These are phyloP conservation scores for Fusarium sp. DNA, from an alignment of 2,329 filamentous ascomycete genomes.

Conservation along the genomic window DNA sequence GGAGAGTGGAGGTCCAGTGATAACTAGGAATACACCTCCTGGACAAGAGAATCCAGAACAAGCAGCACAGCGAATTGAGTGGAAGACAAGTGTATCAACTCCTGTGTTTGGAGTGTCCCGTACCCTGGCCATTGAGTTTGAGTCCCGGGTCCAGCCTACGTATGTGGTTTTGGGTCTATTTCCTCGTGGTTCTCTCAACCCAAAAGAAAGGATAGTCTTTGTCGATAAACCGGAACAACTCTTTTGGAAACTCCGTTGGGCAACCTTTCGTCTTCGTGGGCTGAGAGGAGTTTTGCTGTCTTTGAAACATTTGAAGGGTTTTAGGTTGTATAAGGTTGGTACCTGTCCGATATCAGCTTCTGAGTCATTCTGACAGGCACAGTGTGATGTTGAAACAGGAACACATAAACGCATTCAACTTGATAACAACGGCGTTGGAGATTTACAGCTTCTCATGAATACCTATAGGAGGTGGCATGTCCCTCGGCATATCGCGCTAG, in stretches of 20 bases:
- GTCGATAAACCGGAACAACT: background rate
- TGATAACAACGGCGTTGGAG: fast-evolving
- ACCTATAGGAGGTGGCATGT: background rate
- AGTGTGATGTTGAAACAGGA: background rate
- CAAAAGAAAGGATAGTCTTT: background rate
- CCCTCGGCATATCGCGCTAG: fast-evolving
- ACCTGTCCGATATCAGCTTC: fast-evolving
- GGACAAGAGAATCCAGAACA: no score
- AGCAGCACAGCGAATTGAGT: background rate
- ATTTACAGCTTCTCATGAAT: background rate
- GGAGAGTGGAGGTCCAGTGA: background rate
- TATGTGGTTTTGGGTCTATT: background rate
- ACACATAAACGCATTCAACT: fast-evolving
- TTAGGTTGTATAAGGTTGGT: background rate
- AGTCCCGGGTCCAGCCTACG: background rate
- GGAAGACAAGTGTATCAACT: background rate
- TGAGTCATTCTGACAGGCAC: fast-evolving
- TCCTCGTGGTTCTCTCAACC: background rate
- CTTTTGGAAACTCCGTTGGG: background rate
- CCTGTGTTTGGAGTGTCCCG: background rate
- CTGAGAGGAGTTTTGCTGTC: background rate
- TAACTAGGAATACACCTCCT: background rate
- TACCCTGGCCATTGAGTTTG: background rate
- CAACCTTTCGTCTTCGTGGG: background rate
- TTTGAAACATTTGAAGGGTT: background rate